These are phyloP conservation scores for Coniferiporia sulphurascens DNA, from an alignment of 1,284 basidiomycete species.

Conservation along the genomic window DNA sequence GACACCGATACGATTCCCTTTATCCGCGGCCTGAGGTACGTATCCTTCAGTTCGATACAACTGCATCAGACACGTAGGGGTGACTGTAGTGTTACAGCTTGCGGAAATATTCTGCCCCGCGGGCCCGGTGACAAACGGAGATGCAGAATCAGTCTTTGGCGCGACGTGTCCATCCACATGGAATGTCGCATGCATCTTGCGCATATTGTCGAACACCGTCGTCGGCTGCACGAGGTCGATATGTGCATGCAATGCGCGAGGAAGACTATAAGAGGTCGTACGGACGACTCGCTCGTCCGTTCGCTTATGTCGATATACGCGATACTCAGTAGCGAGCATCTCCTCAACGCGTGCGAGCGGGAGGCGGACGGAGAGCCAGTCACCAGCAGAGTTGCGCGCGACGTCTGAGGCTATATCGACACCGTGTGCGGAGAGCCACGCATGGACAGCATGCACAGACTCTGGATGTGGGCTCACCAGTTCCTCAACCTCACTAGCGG, in stretches of 20 bases:
- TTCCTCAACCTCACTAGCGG: conserved; percentile 18
- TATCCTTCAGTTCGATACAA: conserved; percentile 20
- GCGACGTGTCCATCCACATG: conserved; percentile 8
- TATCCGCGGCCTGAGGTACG: conserved; percentile 17
- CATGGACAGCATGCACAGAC: conserved; percentile 21
- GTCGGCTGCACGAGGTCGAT: conserved; percentile 24
- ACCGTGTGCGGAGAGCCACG: conserved; percentile 26
- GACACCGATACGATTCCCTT: conserved; percentile 21
- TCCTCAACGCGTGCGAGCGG: conserved; percentile 26
- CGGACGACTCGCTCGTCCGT: conserved; percentile 19
- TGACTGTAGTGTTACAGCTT: conserved; percentile 22
- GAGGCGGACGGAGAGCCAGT: conserved; percentile 27
- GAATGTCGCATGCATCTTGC: conserved; percentile 18
- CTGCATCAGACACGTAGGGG: conserved; percentile 22
- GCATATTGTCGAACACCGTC: conserved; percentile 22
- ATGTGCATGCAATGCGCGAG: conserved; percentile 20
- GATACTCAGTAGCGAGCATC: conserved; percentile 23
- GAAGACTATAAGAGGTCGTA: conserved; percentile 22
- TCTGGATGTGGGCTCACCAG: conserved; percentile 17
- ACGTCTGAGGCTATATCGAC: conserved; percentile 18
- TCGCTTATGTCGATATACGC: conserved; percentile 20
- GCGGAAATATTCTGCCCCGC: conserved; percentile 18
- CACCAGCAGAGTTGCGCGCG: conserved; percentile 24
- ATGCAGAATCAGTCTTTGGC: not conserved
- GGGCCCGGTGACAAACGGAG: conserved; percentile 24